Conservation (phyloP, 495 filamentous ascomycete species). For the Penicillium soppii region DNA sequence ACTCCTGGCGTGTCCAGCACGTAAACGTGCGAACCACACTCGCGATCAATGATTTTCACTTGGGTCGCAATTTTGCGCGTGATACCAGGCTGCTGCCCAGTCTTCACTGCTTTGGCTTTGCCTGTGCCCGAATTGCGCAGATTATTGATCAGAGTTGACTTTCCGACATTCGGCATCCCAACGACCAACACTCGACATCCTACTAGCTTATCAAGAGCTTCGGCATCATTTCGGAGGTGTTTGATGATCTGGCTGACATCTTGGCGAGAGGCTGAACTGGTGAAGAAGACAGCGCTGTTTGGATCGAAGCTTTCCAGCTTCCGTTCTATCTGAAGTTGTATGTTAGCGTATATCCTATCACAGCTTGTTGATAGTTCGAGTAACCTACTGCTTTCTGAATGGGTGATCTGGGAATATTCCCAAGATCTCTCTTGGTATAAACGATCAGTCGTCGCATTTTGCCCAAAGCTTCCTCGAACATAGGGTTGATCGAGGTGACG, state of each 20-base stretch:
- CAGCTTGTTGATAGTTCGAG: not conserved
- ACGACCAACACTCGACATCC: constrained; percentile 83
- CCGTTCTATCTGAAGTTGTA: constrained; percentile 32
- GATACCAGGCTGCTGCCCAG: constrained; percentile 84
- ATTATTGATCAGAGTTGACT: constrained; percentile 87
- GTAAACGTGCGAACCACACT: constrained; percentile 56
- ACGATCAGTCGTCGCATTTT: constrained; percentile 73
- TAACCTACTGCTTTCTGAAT: constrained; percentile 30
- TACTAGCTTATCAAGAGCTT: constrained; percentile 51
- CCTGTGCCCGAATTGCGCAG: constrained; percentile 67
- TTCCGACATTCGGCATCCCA: constrained; percentile 94
- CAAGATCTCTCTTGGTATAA: constrained; percentile 88
- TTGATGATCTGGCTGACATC: constrained; percentile 56
- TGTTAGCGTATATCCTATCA: not conserved
- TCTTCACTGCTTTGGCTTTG: constrained; percentile 74
- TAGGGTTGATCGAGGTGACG: constrained; percentile 82
- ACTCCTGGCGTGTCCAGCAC: constrained; percentile 80
- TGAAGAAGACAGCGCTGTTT: constrained; percentile 63
- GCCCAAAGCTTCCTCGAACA: constrained; percentile 78
- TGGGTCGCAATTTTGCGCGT: constrained; percentile 81
- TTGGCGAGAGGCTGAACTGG: constrained; percentile 48
- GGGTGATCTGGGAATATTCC: constrained; percentile 34
- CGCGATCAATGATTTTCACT: constrained; percentile 72
- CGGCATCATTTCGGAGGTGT: constrained; percentile 51
- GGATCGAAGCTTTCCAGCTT: constrained; percentile 58